Evolutionary conservation across 2,329 filamentous ascomycete species (phyloP), one percentile per base, ranked within the genome.

Genomic region (Aspergillus pseudotamarii): DNA sequence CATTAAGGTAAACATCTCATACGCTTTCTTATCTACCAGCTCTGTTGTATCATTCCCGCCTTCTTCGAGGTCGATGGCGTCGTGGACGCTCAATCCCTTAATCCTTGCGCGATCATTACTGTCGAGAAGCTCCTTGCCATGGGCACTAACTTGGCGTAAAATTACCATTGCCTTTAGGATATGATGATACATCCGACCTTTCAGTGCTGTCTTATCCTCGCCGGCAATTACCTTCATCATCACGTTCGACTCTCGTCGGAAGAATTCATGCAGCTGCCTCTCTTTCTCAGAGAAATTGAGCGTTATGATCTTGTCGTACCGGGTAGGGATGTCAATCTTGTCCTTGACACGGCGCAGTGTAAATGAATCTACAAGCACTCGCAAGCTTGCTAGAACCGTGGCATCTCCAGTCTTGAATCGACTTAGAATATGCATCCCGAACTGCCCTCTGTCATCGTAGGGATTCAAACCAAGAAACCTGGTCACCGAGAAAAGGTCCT

Each of bases 321-420:
- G 88, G 26, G 85, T 83, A 1, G 93, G 92, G 2, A 99, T 82
- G 70, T 96, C 85, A 64, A 98, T 94, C 77, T 90, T 93, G 76
- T 98, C 93, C 77, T 98, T 98, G 38, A 95, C 84, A 26, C 95
- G 91, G 30, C 95, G 90, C 11, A 99, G 83, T 0, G 95, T 98
- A 68, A 99, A 91, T n/a, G 92, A 95, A 73, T 97, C 92, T 10
- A 99, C 94, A 0, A 99, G 86, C 12, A 97, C 85, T 34, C 94
- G 91, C 36, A 99, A 83, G 74, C 94, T 95, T 4, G 78, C 75
- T 2, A 98, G 84, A 56, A 96, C 93, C 48, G 91, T 89, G 0
- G 92, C 88, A 71, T 97, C 92, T 48, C 91, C 94, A 26, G 86
- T 86, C 78, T 96, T 97, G 82, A 97, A 96, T 0, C 93, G 93